Evolutionary conservation across 2,329 filamentous ascomycete species (phyloP), one percentile per base, ranked within the genome.

Genomic region (Triangularia setosa): DNA sequence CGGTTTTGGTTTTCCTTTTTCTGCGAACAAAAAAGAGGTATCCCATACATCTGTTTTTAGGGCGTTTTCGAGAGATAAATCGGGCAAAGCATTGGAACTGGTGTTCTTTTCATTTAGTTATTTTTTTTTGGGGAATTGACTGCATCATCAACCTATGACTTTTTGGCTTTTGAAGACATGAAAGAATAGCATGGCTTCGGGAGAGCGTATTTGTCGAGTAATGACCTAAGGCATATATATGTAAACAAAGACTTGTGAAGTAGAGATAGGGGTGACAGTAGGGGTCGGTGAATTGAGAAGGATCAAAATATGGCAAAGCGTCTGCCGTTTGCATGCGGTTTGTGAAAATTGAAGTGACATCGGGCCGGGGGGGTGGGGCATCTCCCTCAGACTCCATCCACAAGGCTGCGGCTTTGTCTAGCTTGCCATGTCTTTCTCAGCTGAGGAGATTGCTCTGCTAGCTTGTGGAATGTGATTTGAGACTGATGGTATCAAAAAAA

Each of bases 1-100:
- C 35, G 56, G 33, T 25, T 58, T 16, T 30, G 21, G 14, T 30
- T 24, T 23, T 6, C 9, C 40, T 35, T n/a, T 57, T n/a, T 57
- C 55, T 21, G 24, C 11, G 11, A 12, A 33, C 18, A 9, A 28
- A 56, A 27, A 28, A 25, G 12, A 16, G 21, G 21, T 55, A 5
- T 55, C 27, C 33, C 40, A 44, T 59, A 33, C 33, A 23, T 58
- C 21, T 35, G 12, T 12, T 27, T 27, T 59, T 59, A 14, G 28
- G 57, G 57, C 57, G 57, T 59, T 59, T 59, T 33, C 30, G n/a
- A 23, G 57, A 59, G 18, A 44, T 44, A 44, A 44, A 59, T 44
- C 40, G 33, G 57, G 57, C 35, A 59, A 23, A 48, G 56, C 56
- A 59, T 59, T 30, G 55, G 55, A 28, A 48, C 40, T 30, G 55